Evolutionary conservation across 176 grass and related monocot genomes (phyloP).

Genomic region (Oropetium thomaeum): DNA sequence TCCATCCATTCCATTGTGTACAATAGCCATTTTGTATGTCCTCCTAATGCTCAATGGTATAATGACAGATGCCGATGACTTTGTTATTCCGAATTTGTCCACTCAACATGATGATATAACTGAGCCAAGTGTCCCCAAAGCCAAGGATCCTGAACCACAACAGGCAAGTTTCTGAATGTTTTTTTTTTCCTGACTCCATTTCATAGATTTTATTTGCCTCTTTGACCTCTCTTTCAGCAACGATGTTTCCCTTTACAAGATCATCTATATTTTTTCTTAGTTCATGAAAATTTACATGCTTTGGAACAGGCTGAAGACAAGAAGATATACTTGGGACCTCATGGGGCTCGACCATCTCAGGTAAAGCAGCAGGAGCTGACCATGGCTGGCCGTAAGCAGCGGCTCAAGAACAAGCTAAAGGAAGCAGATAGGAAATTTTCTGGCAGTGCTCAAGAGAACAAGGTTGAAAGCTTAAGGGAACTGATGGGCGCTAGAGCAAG

Average conservation of each 20-base stretch:
- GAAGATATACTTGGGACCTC: slow-evolving; percentile 72
- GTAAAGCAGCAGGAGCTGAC: slow-evolving; percentile 53
- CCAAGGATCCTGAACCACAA: slow-evolving; percentile 41
- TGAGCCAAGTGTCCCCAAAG: slow-evolving; percentile 27
- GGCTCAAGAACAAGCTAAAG: slow-evolving; percentile 77
- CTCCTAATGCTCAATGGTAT: slow-evolving; percentile 5
- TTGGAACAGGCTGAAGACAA: slow-evolving; percentile 53
- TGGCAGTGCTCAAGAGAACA: slow-evolving; percentile 57
- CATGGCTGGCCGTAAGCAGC: slow-evolving; percentile 55
- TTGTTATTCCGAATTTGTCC: slow-evolving; percentile 74
- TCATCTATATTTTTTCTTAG: not conserved
- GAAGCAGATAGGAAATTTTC: slow-evolving; percentile 73
- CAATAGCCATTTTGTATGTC: not conserved
- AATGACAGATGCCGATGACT: slow-evolving; percentile 73
- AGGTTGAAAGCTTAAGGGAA: slow-evolving; percentile 61
- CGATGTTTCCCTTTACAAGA: not conserved
- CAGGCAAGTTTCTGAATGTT: slow-evolving; percentile 32
- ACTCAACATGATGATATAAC: slow-evolving; percentile 41
- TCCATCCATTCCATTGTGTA: not conserved
- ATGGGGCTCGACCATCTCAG: slow-evolving; percentile 58
- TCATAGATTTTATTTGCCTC: not conserved
- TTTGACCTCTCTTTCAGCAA: not conserved
- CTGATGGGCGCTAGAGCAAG: slow-evolving; percentile 54
- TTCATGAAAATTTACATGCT: slow-evolving; percentile 17
- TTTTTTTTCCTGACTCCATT: not conserved